Evolutionary conservation across 164 flowering plant species (phyloP).

Genomic region (Vitis rupestris): DNA sequence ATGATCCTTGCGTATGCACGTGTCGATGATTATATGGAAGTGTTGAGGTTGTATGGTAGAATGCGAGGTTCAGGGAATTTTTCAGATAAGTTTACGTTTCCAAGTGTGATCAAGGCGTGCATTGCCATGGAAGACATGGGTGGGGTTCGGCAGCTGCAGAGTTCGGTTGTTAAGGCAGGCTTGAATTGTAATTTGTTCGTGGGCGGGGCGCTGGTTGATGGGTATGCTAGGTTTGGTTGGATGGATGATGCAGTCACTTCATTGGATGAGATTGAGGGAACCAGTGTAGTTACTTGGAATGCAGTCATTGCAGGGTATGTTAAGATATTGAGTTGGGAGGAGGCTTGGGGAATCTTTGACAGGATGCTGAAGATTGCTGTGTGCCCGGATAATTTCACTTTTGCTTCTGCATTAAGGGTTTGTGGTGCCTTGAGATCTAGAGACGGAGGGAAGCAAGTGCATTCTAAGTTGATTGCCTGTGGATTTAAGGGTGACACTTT

Average conservation of each 20-base stretch:
- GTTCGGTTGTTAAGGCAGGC: conserved; percentile 6
- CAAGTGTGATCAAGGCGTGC: conserved; percentile 2
- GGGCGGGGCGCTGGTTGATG: conserved; percentile 8
- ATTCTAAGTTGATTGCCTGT: conserved; percentile 6
- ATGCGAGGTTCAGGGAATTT: conserved; percentile 4
- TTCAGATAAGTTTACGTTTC: conserved; percentile 6
- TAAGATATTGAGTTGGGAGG: conserved; percentile 5
- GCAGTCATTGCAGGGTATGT: conserved; percentile 13
- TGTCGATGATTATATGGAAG: conserved; percentile 1
- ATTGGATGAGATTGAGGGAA: conserved; percentile 7
- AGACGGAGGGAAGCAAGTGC: conserved; percentile 7
- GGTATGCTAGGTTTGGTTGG: conserved; percentile 5
- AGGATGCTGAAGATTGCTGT: background rate
- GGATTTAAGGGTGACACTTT: conserved; percentile 14
- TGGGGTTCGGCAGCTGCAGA: conserved; percentile 3
- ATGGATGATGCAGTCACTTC: conserved; percentile 4
- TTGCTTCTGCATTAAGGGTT: conserved; percentile 3
- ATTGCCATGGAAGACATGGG: background rate
- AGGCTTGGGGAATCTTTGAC: conserved; percentile 2
- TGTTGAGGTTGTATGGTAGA: background rate
- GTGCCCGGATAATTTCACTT: conserved; percentile 5
- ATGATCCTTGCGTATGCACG: conserved; percentile 8
- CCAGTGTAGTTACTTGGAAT: conserved; percentile 4
- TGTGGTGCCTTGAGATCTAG: conserved; percentile 5
- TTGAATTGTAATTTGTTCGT: background rate